Evolutionary conservation across 2,329 filamentous ascomycete species (phyloP).

Genomic region (Penicillium fuscoglaucum): DNA sequence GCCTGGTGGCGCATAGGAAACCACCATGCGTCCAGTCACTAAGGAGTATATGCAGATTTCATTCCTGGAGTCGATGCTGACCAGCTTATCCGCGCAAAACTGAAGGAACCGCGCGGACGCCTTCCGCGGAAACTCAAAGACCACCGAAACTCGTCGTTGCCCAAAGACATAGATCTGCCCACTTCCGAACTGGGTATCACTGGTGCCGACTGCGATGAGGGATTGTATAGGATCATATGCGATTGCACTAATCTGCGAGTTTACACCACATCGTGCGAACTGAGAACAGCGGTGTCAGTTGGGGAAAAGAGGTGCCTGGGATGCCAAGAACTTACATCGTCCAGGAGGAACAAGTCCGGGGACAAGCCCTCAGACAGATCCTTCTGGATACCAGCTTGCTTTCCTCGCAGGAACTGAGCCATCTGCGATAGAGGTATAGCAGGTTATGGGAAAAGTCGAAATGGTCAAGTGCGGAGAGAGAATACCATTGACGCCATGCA

Average conservation of each 20-base stretch:
- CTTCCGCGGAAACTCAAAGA: conserved; percentile 68
- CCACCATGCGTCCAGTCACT: conserved; percentile 64
- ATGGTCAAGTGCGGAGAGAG: conserved; percentile 18
- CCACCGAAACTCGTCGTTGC: conserved; percentile 73
- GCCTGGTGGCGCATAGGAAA: conserved; percentile 73
- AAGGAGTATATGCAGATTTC: conserved; percentile 84
- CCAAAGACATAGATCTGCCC: conserved; percentile 91
- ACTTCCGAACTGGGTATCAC: conserved; percentile 78
- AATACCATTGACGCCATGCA: conserved; percentile 29
- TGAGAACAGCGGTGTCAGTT: conserved; percentile 28
- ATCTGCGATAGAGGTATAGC: conserved; percentile 50
- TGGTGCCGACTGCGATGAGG: conserved; percentile 86
- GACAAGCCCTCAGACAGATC: conserved; percentile 82
- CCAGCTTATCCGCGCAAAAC: conserved; percentile 81
- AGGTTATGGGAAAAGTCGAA: conserved; percentile 10
- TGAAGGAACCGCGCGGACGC: conserved; percentile 75
- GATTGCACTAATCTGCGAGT: conserved; percentile 72
- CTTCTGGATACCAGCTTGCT: conserved; percentile 88
- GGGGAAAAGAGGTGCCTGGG: conserved; percentile 27
- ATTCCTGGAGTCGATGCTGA: conserved; percentile 82
- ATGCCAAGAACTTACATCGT: conserved; percentile 62
- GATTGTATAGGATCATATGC: conserved; percentile 94
- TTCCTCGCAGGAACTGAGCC: conserved; percentile 85
- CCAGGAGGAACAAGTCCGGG: conserved; percentile 75
- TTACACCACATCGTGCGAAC: conserved; percentile 77